Base-by-base conservation (phyloP, 352 stramenopile genomes). In the Pythium myriotylum region DNA sequence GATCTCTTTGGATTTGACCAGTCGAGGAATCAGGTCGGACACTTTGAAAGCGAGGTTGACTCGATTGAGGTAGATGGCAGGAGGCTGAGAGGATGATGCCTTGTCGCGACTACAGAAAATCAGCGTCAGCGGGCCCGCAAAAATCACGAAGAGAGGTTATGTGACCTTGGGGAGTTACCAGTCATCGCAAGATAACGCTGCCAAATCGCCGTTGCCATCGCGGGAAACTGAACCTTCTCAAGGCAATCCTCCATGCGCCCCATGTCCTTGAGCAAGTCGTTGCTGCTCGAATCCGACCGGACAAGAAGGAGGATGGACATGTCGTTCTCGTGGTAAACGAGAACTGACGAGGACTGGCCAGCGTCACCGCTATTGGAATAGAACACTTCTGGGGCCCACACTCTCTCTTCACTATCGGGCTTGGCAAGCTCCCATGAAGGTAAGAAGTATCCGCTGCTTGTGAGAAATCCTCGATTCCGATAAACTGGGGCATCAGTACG, bases 11-110 rank as follows among this genome's bases (percentile, higher is more conserved):
- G 61, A 65, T 39, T 79, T 81, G 33, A 89, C 22, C 26, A 88
- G 68, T n/a, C 74, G 70, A 16, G 78, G 80, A n/a, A 88, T 62
- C 8, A 79, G 64, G 7, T 74, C 42, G 4, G 57, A 75, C 48
- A 74, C 68, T 24, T 76, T 72, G 55, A 88, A 89, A 9, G 74
- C 70, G 49, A 74, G 53, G 40, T 86, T 81, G 17, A 82, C 62
- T 35, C 76, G 80, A 48, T 89, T 86, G 24, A 84, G 65, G 29
- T 88, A 89, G 49, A 88, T 27, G 55, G 82, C 84, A 9, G 69
- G 73, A 33, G 75, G 65, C 39, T 69, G 40, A 14, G 65, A 22
- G 13, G 54, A 17, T 19, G 41, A 40, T 7, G 4, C 42, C 16
- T 54, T 62, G 0, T 62, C 54, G 8, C 54, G 54, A 22, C 42